These are phyloP conservation scores for Pythium myriotylum DNA, from an alignment of 352 stramenopile species.

Conservation along the genomic window DNA sequence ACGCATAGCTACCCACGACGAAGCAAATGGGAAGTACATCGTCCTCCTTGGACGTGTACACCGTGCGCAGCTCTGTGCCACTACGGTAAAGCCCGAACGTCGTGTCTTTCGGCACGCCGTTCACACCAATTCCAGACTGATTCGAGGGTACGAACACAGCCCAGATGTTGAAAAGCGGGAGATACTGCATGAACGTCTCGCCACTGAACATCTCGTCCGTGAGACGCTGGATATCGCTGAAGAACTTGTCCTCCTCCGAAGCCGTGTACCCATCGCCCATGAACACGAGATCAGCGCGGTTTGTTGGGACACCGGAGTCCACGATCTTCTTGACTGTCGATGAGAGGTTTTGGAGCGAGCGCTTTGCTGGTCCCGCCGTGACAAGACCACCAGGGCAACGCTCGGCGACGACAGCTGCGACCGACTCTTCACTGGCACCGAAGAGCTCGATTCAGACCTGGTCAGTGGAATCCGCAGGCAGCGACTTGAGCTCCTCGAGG, in stretches of 20 bases:
- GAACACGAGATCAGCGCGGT: constrained; percentile 42
- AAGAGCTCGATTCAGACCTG: constrained; percentile 9
- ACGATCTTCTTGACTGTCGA: constrained; percentile 25
- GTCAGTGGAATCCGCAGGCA: neutral
- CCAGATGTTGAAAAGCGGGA: constrained; percentile 39
- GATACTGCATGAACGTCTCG: constrained; percentile 33
- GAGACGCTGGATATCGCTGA: constrained; percentile 34
- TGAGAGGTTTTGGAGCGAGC: too few relatives aligned
- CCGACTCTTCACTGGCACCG: constrained; percentile 4
- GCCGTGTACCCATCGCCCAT: constrained; percentile 40
- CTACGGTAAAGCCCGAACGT: constrained; percentile 32
- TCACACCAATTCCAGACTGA: constrained; percentile 30
- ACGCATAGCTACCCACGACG: too few relatives aligned
- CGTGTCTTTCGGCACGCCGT: constrained; percentile 23
- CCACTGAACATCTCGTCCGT: constrained; percentile 37
- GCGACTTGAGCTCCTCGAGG: neutral
- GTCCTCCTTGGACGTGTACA: too few relatives aligned
- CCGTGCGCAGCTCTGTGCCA: constrained; percentile 11
- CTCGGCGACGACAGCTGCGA: neutral
- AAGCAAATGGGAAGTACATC: too few relatives aligned
- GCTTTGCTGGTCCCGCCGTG: neutral
- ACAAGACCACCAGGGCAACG: constrained; percentile 9
- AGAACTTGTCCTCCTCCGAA: constrained; percentile 28
- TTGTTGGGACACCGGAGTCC: constrained; percentile 31
- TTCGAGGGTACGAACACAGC: constrained; percentile 27